Conservation (phyloP, 169 alveolate genomes). For the Plasmodium vivax region DNA sequence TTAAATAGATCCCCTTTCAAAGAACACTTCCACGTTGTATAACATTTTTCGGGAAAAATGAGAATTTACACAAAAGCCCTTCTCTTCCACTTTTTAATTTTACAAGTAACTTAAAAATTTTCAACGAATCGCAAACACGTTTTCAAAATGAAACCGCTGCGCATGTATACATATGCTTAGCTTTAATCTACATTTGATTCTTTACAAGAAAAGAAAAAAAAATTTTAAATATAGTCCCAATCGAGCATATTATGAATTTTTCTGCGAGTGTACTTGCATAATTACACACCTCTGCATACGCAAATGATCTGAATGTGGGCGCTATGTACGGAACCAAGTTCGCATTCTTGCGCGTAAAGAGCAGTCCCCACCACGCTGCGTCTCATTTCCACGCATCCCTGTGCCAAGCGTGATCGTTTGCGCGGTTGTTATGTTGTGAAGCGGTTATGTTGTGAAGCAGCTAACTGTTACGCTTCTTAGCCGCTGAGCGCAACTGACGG, state of each 20-base stretch:
- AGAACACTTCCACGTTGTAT: background rate
- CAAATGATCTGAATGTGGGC: background rate
- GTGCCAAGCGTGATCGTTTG: background rate
- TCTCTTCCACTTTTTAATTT: slow-evolving; percentile 20
- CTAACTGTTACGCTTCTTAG: background rate
- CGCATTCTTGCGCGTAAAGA: background rate
- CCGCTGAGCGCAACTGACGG: background rate
- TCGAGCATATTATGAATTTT: background rate
- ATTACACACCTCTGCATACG: background rate
- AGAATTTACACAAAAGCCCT: slow-evolving; percentile 9
- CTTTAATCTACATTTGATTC: slow-evolving; percentile 1
- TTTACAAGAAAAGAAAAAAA: background rate
- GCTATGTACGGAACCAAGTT: background rate
- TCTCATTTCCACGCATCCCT: background rate
- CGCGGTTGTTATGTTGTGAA: background rate
- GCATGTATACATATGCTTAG: background rate
- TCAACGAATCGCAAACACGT: slow-evolving; percentile 1
- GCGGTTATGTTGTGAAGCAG: background rate
- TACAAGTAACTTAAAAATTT: slow-evolving; percentile 41
- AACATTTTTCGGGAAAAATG: slow-evolving; percentile 27
- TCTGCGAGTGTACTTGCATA: background rate
- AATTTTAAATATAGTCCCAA: background rate
- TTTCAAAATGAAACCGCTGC: background rate
- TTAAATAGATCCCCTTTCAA: background rate
- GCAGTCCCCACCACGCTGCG: background rate